Conservation (phyloP, 306 rosid species). For the Amphicarpaea edgeworthii region DNA sequence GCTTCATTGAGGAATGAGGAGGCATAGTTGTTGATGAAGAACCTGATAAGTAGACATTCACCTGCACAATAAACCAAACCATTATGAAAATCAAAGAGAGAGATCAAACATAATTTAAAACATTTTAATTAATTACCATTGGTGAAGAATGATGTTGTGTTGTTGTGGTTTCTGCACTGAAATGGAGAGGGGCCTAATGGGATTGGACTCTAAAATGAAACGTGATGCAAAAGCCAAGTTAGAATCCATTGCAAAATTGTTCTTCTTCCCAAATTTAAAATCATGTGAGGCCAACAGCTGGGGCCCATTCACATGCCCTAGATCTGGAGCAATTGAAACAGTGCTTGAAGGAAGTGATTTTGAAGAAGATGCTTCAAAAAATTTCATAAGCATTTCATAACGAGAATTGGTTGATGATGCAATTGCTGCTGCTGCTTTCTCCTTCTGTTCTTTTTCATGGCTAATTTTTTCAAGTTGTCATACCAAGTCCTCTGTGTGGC, state of each 20-base stretch:
- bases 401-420: background rate
- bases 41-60: background rate
- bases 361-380: no score
- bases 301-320: no score
- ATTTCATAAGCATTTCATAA: no score
- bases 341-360: background rate
- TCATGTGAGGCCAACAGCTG: background rate
- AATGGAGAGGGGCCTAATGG: background rate
- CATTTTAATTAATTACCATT: no score
- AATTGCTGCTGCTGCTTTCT: background rate
- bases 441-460: background rate
- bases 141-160: background rate
- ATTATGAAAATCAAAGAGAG: no score
- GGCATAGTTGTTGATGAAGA: background rate
- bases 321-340: no score
- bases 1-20: background rate
- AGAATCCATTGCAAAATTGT: background rate
- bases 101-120: no score
- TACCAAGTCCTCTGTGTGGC: no score
- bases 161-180: background rate
- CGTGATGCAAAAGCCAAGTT: background rate
- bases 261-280: background rate
- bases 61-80: background rate
- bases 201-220: background rate
- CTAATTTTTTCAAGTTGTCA: no score